Base-by-base conservation (phyloP, 2,329 filamentous ascomycete genomes). In the Zymoseptoria ardabiliae region DNA sequence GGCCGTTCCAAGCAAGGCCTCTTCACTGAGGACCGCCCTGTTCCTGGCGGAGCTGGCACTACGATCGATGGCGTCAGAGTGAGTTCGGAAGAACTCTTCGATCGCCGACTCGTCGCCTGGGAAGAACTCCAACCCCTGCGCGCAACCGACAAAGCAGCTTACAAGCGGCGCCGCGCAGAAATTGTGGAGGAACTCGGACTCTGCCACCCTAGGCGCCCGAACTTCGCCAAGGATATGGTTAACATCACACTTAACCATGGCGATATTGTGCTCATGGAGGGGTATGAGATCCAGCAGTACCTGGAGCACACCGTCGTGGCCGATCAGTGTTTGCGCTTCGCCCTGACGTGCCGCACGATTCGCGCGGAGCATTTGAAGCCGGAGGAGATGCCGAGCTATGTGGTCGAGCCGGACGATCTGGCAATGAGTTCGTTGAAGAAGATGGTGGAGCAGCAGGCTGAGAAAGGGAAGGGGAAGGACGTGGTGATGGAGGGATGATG, bases 251-350 rank as follows among this genome's bases (percentile, higher is more conserved):
- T 89, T 3, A 75, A 78, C 7, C 85, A 89, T 68, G 86, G 85
- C 0, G 85, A 88, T 67, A 79, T 88, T 10, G 78, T 85, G 2
- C 74, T 87, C 19, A 88, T 88, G 85, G 79, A 85, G 63, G 85
- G 85, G 0, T 73, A 73, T 0, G 72, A 75, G 0, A 81, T 89
- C 11, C 86, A 89, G 65, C 75, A 78, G 63, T 75, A 79, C 20
- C 85, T 85, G 57, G 83, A 87, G 78, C 83, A 86, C 66, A 73
- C 75, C 20, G 82, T 86, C 0, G 77, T 75, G 0, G 79, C 82
- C 4, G 61, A 71, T 9, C 81, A 81, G 0, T 77, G 75, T 54
- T 71, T 83, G 50, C 75, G 83, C 2, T 85, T 84, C 69, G 83
- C 83, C 0, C 64, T 86, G 53, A 86, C 83, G 0, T 80, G 78